Evolutionary conservation across 495 filamentous ascomycete species (phyloP).

Genomic region (Neurospora tetraspora): DNA sequence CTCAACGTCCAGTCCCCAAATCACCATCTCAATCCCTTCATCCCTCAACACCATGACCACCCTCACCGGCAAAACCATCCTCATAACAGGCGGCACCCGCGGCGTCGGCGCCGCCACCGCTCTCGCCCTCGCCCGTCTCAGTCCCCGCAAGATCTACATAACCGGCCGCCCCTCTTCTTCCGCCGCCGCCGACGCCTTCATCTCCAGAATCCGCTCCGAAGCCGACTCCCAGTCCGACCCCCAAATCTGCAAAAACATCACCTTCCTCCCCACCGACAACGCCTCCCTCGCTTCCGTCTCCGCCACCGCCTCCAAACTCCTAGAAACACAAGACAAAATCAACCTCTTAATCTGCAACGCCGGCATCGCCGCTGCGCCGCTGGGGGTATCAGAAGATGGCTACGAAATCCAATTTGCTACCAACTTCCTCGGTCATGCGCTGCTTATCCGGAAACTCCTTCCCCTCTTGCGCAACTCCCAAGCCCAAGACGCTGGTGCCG

Average conservation of each 20-base stretch:
- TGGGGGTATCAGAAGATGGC: not conserved
- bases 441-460: not conserved
- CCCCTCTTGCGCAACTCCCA: not conserved
- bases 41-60: not conserved
- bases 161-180: not conserved
- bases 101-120: not conserved
- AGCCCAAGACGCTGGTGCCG: too few relatives aligned
- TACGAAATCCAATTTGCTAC: not conserved
- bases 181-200: not conserved
- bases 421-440: not conserved
- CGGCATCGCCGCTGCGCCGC: not conserved
- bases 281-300: not conserved
- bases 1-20: not conserved
- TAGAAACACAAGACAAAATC: rapidly evolving
- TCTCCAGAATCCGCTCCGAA: not conserved
- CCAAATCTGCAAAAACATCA: not conserved
- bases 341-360: not conserved
- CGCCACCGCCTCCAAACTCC: not conserved
- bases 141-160: not conserved
- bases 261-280: not conserved
- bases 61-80: not conserved
- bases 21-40: not conserved
- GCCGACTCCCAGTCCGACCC: not conserved
- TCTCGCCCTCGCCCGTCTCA: not conserved
- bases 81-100: not conserved